phyloP scores from a whole-genome alignment of 108 stramenopile species.

The Parietichytrium sp. region DNA sequence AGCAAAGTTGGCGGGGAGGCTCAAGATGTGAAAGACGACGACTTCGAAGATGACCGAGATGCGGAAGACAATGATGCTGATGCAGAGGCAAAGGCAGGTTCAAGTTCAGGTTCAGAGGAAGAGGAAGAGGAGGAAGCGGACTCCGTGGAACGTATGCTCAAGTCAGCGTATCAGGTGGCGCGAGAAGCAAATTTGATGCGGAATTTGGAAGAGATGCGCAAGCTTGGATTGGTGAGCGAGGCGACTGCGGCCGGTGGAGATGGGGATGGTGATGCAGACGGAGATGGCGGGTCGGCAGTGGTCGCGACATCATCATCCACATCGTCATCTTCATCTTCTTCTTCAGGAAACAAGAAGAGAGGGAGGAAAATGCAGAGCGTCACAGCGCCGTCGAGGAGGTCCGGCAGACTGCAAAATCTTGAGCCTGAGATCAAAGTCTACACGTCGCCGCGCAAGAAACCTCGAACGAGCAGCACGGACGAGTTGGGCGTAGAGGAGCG shows the following conservation, averaged over 20 bases:
- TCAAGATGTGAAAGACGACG: neutral
- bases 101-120: no score
- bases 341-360: no score
- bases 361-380: neutral
- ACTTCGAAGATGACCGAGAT: neutral
- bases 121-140: neutral
- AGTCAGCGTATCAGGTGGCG: slow-evolving; percentile 27
- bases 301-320: no score
- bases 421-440: no score
- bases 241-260: neutral
- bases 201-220: neutral
- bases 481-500: neutral
- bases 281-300: no score
- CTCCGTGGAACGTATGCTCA: neutral
- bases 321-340: no score
- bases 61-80: neutral
- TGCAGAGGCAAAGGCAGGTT: no score
- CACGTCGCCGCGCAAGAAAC: neutral
- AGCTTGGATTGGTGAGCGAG: neutral
- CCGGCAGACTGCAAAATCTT: neutral
- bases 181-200: slow-evolving; percentile 9
- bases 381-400: neutral
- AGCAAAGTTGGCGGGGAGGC: no score
- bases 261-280: no score
- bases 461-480: neutral